Conservation (phyloP, 2,329 filamentous ascomycete species). For the Alternaria viburni region DNA sequence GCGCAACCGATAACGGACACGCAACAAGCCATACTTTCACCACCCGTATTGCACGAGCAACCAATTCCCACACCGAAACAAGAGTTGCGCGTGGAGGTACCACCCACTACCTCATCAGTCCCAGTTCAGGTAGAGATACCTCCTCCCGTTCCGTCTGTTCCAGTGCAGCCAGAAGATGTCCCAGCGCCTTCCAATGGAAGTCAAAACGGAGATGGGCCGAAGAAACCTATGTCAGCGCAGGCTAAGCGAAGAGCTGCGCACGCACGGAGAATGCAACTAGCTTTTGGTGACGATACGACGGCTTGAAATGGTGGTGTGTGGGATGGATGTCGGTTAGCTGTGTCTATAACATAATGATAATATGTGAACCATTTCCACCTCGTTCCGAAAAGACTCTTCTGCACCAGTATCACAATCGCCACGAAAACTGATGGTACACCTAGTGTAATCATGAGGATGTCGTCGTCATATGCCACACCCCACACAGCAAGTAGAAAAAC, state of each 20-base stretch:
- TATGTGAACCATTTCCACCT: not conserved
- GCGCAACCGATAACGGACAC: not conserved
- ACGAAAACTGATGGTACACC: accelerated
- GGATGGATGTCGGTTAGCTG: not conserved
- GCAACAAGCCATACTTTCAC: not conserved
- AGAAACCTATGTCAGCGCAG: constrained; percentile 26
- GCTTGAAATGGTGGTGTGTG: not conserved
- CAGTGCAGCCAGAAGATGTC: not conserved
- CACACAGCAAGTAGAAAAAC: not conserved
- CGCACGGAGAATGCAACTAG: constrained; percentile 32
- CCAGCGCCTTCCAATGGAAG: not conserved
- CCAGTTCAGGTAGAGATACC: not conserved
- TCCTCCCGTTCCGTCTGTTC: not conserved
- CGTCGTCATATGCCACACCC: no score
- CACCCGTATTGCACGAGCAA: not conserved
- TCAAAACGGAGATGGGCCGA: not conserved
- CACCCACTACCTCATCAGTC: not conserved
- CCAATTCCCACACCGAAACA: not conserved
- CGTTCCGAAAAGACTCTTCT: not conserved
- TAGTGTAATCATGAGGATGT: no score
- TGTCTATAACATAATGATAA: not conserved
- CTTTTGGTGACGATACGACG: constrained; percentile 18
- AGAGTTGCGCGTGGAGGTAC: not conserved
- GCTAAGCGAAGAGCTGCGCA: constrained; percentile 36
- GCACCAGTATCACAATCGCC: no score